Evolutionary conservation across 805 yeast species (phyloP).

Genomic region (Candida koratica): DNA sequence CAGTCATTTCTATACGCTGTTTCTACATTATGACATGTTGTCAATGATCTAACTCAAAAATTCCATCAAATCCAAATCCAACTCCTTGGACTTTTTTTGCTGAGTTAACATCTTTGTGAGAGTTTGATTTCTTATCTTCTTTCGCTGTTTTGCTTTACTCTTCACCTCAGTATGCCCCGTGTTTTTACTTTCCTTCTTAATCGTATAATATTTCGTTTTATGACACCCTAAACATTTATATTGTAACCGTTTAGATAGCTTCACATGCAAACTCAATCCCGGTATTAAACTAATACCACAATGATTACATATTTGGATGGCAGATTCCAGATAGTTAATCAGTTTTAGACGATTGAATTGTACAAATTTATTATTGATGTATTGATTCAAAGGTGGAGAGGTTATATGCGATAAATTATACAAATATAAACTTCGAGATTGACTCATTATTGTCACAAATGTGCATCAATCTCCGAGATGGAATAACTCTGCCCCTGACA

Average conservation of each 20-base stretch:
- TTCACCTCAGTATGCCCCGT: slow-evolving; percentile 4
- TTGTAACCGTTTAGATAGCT: not conserved
- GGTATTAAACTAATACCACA: slow-evolving; percentile 34
- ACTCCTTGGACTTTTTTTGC: slow-evolving; percentile 33
- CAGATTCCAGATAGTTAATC: slow-evolving; percentile 26
- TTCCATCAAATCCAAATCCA: slow-evolving; percentile 48
- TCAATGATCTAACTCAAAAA: slow-evolving; percentile 48
- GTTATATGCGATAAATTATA: slow-evolving; percentile 27
- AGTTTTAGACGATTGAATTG: slow-evolving; percentile 20
- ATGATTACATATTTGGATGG: slow-evolving; percentile 23
- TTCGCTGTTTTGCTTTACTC: slow-evolving; percentile 28
- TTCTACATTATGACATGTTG: too few species aligned
- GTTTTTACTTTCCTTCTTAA: not conserved
- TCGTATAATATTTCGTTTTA: not conserved
- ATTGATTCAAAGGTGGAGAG: slow-evolving; percentile 14
- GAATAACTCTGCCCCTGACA: not conserved
- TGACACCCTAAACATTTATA: slow-evolving; percentile 18
- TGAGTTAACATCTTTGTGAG: slow-evolving; percentile 20
- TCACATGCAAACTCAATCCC: slow-evolving; percentile 19
- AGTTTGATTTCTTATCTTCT: slow-evolving; percentile 45
- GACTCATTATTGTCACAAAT: slow-evolving; percentile 12
- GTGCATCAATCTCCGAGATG: slow-evolving; percentile 2
- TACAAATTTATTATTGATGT: slow-evolving; percentile 25
- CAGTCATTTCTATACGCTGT: not conserved
- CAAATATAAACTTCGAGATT: slow-evolving; percentile 23